Evolutionary conservation across 257 asterid genomes (phyloP), one percentile per base, ranked within the genome.

Genomic region (Petrea volubilis): DNA sequence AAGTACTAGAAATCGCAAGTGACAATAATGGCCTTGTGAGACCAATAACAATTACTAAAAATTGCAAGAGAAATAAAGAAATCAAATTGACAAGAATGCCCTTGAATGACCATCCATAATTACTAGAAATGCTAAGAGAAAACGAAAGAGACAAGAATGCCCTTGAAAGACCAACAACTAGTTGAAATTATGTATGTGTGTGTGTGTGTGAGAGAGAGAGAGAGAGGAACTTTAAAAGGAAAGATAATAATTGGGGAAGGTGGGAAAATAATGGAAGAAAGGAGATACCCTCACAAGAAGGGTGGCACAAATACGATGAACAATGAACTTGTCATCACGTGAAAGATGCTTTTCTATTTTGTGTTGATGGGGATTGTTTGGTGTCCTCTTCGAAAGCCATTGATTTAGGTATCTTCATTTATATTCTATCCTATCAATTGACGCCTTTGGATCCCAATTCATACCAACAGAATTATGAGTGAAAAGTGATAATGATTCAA

Each of bases 281-380:
- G 50, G 7, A 78, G 78, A 75, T 67, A 77, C 71, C 76, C 36
- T 52, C 10, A 21, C 2, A 47, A 56, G 31, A 55, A 51, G 81
- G 60, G 71, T 33, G 64, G 70, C 72, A 60, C 41, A 82, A 78
- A 77, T 60, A 69, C 64, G 41, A 78, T 62, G 79, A 71, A 60
- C 36, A 78, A 67, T 33, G 80, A 77, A 78, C 57, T 78, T 75
- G 92, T 77, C 79, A 80, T 80, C 92, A 86, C 88, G 88, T 88
- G 92, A 63, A 80, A 79, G 90, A 88, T 88, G 88, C 86, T 75
- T 74, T 60, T 53, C 14, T 12, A 21, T 25, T 47, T 47, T 15
- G 18, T n/a, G 23, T 3, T 71, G 90, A 82, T 71, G 20, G 60
- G 43, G 83, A 84, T 67, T 69, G 87, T 77, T 68, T 77, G 70